Evolutionary conservation across 495 filamentous ascomycete species (phyloP), one percentile per base, ranked within the genome.

Genomic region (Cetradonia linearis): DNA sequence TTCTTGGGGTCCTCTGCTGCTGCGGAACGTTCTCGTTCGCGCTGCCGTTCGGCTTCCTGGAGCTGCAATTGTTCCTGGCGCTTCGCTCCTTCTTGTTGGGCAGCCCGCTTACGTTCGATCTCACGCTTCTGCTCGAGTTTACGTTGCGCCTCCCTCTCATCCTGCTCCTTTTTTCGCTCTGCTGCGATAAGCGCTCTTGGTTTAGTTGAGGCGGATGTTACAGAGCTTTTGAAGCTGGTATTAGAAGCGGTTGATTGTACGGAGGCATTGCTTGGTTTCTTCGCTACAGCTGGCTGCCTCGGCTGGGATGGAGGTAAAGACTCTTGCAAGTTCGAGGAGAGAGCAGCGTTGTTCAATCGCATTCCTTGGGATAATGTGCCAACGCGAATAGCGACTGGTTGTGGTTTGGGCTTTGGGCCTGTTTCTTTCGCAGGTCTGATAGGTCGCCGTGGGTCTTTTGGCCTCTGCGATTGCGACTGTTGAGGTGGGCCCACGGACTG

Each of bases 91-190:
- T 78, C 75, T 60, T 80, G 73, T 37, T 76, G 75, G 34, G 78
- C 79, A 54, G 83, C 81, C 58, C 85, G 79, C 71, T 86, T 90
- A 55, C 87, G 85, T 65, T 93, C 89, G 28, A 85, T 70, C 64
- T 92, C 88, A 1, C 80, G 80, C 70, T 88, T 88, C 34, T 84
- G 84, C 30, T 94, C 87, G 31, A 83, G 84, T 67, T 85, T 90
- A n/a, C 85, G 83, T 63, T 88, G 84, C 20, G 82, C 80, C 48
- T 86, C 86, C 37, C 81, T 82, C 68, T 92, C 87, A 64, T 93
- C 89, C 66, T 82, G 70, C 65, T 92, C 87, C 64, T 84, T 88
- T 70, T 88, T 88, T 64, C 80, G 81, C 50, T 86, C 87, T n/a
- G 83, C 83, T 30, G 79, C 75, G 38, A 83, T 82, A 61, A 81